Evolutionary conservation across 1,284 basidiomycete species (phyloP).

Genomic region (Cutaneotrichosporon sp.): DNA sequence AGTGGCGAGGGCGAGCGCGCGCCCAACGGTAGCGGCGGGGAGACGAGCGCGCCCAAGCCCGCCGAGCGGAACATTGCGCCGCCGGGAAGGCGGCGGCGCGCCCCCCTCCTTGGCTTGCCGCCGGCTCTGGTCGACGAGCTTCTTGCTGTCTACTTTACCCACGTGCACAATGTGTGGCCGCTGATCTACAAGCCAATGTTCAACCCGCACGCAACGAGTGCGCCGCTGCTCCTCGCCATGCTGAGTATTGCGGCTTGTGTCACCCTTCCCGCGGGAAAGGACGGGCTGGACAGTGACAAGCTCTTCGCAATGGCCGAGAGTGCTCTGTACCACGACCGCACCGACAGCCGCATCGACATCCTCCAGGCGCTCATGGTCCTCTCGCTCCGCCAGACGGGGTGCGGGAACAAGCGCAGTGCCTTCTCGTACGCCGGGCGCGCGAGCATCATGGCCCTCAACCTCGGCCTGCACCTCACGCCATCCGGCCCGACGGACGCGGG

Average conservation of each 20-base stretch:
- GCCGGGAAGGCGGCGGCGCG: slow-evolving; percentile 14
- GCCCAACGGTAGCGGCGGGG: background rate
- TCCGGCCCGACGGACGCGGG: slow-evolving; percentile 31
- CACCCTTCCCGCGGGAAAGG: slow-evolving; percentile 59
- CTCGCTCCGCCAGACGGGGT: slow-evolving; percentile 54
- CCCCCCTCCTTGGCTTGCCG: slow-evolving; percentile 31
- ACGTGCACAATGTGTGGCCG: slow-evolving; percentile 52
- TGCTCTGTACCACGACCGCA: slow-evolving; percentile 33
- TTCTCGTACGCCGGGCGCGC: slow-evolving; percentile 53
- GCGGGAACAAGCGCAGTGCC: slow-evolving; percentile 53
- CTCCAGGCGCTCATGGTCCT: slow-evolving; percentile 53
- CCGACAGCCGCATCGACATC: slow-evolving; percentile 40
- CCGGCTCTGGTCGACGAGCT: slow-evolving; percentile 37
- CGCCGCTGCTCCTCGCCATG: slow-evolving; percentile 45
- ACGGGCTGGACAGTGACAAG: slow-evolving; percentile 65
- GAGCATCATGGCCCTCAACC: slow-evolving; percentile 53
- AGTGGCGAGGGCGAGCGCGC: background rate
- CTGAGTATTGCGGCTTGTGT: slow-evolving; percentile 45
- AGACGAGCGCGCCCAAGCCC: background rate
- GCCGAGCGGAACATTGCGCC: slow-evolving; percentile 1
- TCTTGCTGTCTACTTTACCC: slow-evolving; percentile 45
- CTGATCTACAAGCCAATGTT: slow-evolving; percentile 51
- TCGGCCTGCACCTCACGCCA: slow-evolving; percentile 51
- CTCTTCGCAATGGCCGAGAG: slow-evolving; percentile 53
- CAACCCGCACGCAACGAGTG: slow-evolving; percentile 36